Evolutionary conservation across 148 eudicot species (phyloP).

Genomic region (Simmondsia chinensis): DNA sequence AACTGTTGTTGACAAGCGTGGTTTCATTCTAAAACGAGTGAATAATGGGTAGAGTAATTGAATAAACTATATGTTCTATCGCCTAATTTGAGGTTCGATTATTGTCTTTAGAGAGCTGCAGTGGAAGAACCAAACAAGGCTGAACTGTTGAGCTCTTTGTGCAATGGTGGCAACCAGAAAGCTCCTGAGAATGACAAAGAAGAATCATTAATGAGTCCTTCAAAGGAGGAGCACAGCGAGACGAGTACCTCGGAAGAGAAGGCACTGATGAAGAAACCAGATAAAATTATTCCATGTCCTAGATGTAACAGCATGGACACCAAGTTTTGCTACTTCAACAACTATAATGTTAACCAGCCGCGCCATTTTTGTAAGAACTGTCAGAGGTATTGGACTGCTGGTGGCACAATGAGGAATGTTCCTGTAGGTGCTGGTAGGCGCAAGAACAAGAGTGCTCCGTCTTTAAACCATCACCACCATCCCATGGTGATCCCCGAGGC

Average conservation of each 20-base stretch:
- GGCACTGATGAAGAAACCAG: conserved; percentile 37
- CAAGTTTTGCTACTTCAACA: conserved; percentile 70
- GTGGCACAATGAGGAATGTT: conserved; percentile 58
- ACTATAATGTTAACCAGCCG: conserved; percentile 50
- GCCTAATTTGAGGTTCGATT: too few species aligned
- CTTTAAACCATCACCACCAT: conserved; percentile 22
- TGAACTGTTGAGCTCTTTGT: too few species aligned
- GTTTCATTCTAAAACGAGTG: too few species aligned
- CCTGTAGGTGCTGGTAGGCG: conserved; percentile 64
- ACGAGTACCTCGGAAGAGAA: conserved; percentile 21
- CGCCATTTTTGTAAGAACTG: conserved; percentile 66
- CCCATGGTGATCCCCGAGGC: conserved; percentile 18
- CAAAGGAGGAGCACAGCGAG: conserved; percentile 27
- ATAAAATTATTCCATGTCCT: conserved; percentile 54
- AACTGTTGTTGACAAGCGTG: too few species aligned
- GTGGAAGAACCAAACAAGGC: too few species aligned
- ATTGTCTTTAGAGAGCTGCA: too few species aligned
- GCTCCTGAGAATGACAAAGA: too few species aligned
- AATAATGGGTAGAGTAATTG: too few species aligned
- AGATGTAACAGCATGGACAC: conserved; percentile 61
- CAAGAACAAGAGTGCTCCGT: conserved; percentile 34
- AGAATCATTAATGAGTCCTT: too few species aligned
- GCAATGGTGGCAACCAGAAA: too few species aligned
- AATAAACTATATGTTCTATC: too few species aligned
- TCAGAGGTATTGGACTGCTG: conserved; percentile 67